These are phyloP conservation scores for Kazachstania africana DNA, from an alignment of 805 yeast species.

Conservation along the genomic window DNA sequence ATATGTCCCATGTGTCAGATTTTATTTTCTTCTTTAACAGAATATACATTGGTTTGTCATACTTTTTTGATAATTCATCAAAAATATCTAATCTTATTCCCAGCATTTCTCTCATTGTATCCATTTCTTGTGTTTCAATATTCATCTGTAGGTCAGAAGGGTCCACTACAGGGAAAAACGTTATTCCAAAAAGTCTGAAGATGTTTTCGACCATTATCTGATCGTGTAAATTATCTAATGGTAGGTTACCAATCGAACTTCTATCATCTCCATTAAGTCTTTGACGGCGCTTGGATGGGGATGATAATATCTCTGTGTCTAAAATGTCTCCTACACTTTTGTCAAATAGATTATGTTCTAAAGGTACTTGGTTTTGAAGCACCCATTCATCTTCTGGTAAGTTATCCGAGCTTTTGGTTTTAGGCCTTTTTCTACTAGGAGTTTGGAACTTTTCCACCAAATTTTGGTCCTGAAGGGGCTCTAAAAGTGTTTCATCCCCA, in stretches of 20 bases:
- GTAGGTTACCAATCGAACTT: too few relatives aligned
- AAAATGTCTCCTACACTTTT: slow-evolving; percentile 12
- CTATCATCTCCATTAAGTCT: background rate
- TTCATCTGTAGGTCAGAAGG: slow-evolving; percentile 20
- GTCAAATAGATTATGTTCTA: slow-evolving; percentile 20
- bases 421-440: background rate
- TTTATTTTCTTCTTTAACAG: slow-evolving; percentile 23
- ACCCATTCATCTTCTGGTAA: slow-evolving; percentile 17
- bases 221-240: slow-evolving; percentile 4
- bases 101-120: slow-evolving; percentile 15
- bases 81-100: slow-evolving; percentile 32
- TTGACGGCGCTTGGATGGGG: slow-evolving; percentile 21
- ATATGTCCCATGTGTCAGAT: slow-evolving; percentile 22
- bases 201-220: slow-evolving; percentile 24
- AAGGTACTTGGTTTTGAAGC: slow-evolving; percentile 7
- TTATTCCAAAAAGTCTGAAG: slow-evolving; percentile 30
- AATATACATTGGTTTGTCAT: slow-evolving; percentile 28
- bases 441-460: background rate
- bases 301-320: slow-evolving; percentile 14
- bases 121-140: slow-evolving; percentile 6
- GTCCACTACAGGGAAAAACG: slow-evolving; percentile 29
- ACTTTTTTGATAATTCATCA: slow-evolving; percentile 16
- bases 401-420: background rate
- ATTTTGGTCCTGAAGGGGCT: background rate
- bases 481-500: too few relatives aligned